Evolutionary conservation across 805 yeast genomes (phyloP), one percentile per base, ranked within the genome.

Genomic region (Myxozyma monticola): DNA sequence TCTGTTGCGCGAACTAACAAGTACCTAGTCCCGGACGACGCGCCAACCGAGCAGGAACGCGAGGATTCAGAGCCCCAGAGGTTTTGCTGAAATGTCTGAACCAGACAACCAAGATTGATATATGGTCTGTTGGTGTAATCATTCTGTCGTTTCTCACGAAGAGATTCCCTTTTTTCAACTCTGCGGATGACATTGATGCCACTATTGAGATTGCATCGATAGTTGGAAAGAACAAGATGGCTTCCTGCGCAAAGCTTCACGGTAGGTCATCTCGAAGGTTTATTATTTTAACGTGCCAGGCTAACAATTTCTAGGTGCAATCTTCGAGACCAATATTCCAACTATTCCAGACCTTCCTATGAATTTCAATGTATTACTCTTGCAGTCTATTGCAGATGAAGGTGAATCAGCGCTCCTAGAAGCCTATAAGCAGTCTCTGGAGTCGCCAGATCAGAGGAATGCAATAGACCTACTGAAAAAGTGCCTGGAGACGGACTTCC

Each of bases 1-100:
- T 15, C 12, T 8, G 14, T 34, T 34, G n/a, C n/a, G n/a, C n/a
- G n/a, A n/a, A 9, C 30, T 44, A 26, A 38, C 36, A 6, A 12
- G 10, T 17, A 20, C 15, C 17, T 4, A 45, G 60, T 30, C 85
- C 95, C 0, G 87, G 93, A 1, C 77, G 96, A 62, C 77, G 99
- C 49, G 98, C 98, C 0, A 93, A 93, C 63, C 81, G 99, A 61
- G 99, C 99, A 15, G 97, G 97, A 7, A 89, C 97, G 0, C 76
- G 97, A 60, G 97, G 97, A 0, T 89, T 89, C 64, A 75, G 97
- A 60, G 96, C 97, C 0, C 96, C 96, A 0, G 97, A 89, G 65
- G 96, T 89, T 3, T 71, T 90, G 47, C 76, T 88, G 68, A 88
- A 88, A 65, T 89, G 97, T 68, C 78, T 85, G 1, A 81, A 85